Percentiles rank a stretch among this genome's conserved stretches.
Conservation (phyloP, 2,329 filamentous ascomycete genomes). For the Xylariales sp. region DNA sequence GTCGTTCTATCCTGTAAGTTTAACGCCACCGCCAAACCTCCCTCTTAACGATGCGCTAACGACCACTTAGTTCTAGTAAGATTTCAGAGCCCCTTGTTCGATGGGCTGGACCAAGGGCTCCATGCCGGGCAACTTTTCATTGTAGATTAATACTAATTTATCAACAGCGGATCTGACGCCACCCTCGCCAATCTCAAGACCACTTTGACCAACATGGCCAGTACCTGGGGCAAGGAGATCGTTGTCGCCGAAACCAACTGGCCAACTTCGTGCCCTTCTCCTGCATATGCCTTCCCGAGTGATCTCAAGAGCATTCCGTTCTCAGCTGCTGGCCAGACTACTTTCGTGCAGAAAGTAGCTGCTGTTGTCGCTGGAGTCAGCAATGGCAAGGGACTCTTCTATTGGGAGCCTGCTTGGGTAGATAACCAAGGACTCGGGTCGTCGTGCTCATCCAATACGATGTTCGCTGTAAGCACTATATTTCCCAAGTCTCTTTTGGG, state of each 20-base stretch:
- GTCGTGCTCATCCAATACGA: slow-evolving; percentile 71
- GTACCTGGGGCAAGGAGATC: slow-evolving; percentile 72
- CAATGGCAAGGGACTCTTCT: slow-evolving; percentile 71
- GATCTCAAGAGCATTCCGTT: slow-evolving; percentile 71
- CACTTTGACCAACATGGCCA: slow-evolving; percentile 68
- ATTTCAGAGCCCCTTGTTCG: neutral
- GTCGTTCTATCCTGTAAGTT: slow-evolving; percentile 73
- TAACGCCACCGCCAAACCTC: neutral
- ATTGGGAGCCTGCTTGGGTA: slow-evolving; percentile 81
- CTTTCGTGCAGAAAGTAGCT: slow-evolving; percentile 71
- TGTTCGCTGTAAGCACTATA: slow-evolving; percentile 60
- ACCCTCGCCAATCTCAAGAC: slow-evolving; percentile 67
- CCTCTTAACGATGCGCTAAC: slow-evolving; percentile 1
- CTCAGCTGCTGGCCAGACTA: slow-evolving; percentile 70
- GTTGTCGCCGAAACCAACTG: slow-evolving; percentile 79
- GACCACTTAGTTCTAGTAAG: slow-evolving; percentile 37
- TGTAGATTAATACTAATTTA: slow-evolving; percentile 20
- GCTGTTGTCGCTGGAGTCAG: slow-evolving; percentile 63
- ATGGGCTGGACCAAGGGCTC: neutral
- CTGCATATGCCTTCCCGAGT: slow-evolving; percentile 67
- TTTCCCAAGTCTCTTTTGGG: neutral
- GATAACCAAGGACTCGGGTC: slow-evolving; percentile 73
- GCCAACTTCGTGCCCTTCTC: slow-evolving; percentile 72
- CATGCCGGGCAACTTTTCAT: neutral
- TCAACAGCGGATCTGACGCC: slow-evolving; percentile 59